Evolutionary conservation across 2,329 filamentous ascomycete species (phyloP), one percentile per base, ranked within the genome.

Genomic region (Aspergillus novoparasiticus): DNA sequence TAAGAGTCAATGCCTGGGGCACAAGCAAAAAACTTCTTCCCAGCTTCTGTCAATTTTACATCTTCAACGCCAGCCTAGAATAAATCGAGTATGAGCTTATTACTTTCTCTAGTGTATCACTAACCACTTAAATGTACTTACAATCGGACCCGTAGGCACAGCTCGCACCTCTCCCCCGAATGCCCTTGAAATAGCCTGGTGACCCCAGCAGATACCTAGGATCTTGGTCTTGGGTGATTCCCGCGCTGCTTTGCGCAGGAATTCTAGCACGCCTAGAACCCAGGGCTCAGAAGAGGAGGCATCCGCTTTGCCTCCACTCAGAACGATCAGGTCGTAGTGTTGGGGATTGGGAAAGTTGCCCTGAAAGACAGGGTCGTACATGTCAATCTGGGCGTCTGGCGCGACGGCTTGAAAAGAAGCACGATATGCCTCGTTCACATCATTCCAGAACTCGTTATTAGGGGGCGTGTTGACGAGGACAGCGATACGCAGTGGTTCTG

Each of bases 181-280:
- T 23, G 64, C 78, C 21, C 76, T 68, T 5, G 71, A 70, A 46
- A 81, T 78, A 10, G 78, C 80, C 68, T 83, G 80, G 68, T 83
- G 81, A 14, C 80, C 80, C 80, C 80, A 83, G 67, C 77, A 79
- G n/a, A 79, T 75, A 8, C 77, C 76, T 6, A 76, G 63, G 6
- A 80, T 63, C 66, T 80, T 80, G 54, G 71, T 73, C 39, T 65
- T 60, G 10, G 76, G 76, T 32, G 65, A 63, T 4, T 71, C 57
- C 6, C 60, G 57, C 3, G 72, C 76, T 14, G 79, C 69, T 6
- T 71, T 69, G 26, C 75, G 71, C 19, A 83, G 68, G 63, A 80
- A 83, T 2, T 73, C 68, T 63, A 82, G 75, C 8, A 82, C 73
- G 43, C 78, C 75, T 43, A 80, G 65, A 21, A 83, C 79, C 80